Conservation (phyloP, 805 yeast genomes). For the Kodamaea restingae region DNA sequence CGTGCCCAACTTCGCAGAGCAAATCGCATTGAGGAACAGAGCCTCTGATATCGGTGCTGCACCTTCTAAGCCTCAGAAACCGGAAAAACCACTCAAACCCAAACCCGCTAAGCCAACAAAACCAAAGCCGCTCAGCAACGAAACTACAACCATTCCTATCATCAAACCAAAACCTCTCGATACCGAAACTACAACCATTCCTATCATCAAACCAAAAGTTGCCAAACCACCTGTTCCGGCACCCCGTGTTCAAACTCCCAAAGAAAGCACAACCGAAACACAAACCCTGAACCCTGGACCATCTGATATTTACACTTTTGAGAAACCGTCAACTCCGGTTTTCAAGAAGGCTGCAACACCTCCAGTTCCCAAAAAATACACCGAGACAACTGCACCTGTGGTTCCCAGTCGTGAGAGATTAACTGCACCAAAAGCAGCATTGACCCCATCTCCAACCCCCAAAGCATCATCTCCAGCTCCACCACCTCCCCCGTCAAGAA, state of each 20-base stretch:
- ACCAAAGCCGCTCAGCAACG: slow-evolving; percentile 3
- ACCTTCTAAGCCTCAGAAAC: slow-evolving; percentile 13
- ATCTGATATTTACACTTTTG: too few relatives aligned
- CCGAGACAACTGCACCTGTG: too few relatives aligned
- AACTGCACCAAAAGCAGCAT: slow-evolving; percentile 3
- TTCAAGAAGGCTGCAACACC: neutral
- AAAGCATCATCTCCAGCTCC: slow-evolving; percentile 13
- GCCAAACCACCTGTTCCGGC: slow-evolving; percentile 2
- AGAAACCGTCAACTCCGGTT: too few relatives aligned
- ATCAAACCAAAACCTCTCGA: slow-evolving; percentile 6
- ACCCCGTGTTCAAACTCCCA: neutral
- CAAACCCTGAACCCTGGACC: too few relatives aligned
- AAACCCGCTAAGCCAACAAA: slow-evolving; percentile 13
- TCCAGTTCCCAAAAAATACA: neutral
- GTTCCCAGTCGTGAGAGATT: too few relatives aligned
- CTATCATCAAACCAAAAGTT: neutral
- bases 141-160: too few relatives aligned
- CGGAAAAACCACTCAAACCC: slow-evolving; percentile 16
- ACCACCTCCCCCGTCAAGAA: slow-evolving; percentile 33
- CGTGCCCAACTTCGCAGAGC: slow-evolving; percentile 26
- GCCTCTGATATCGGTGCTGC: neutral
- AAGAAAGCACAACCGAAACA: neutral
- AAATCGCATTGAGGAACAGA: slow-evolving; percentile 18
- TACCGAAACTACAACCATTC: too few relatives aligned
- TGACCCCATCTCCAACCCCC: too few relatives aligned